These are phyloP conservation scores for Mimosa bimucronata DNA, from an alignment of 306 rosid genomes.

Conservation along the genomic window DNA sequence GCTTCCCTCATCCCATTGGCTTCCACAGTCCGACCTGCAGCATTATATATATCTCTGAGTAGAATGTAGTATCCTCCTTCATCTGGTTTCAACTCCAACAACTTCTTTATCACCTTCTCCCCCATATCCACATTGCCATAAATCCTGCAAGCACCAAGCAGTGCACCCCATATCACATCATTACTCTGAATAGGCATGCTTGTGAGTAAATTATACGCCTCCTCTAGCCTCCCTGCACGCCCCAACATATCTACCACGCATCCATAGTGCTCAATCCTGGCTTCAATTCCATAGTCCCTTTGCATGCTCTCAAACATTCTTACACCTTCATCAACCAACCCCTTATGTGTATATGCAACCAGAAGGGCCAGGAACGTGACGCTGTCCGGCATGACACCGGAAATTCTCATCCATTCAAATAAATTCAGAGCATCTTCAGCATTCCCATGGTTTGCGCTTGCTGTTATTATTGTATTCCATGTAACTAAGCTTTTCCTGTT, in stretches of 20 bases:
- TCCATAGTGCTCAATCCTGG: conserved; percentile 65
- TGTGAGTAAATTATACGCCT: conserved; percentile 53
- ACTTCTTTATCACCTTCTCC: conserved; percentile 49
- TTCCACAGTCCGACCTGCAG: conserved; percentile 54
- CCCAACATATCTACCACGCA: conserved; percentile 68
- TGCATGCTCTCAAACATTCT: conserved; percentile 57
- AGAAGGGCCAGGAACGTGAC: conserved; percentile 55
- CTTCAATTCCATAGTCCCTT: conserved; percentile 47
- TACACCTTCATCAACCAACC: conserved; percentile 57
- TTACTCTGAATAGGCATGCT: conserved; percentile 52
- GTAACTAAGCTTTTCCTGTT: conserved; percentile 56
- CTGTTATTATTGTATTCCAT: conserved; percentile 63
- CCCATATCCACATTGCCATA: conserved; percentile 59
- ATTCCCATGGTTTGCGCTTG: conserved; percentile 59
- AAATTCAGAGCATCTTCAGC: conserved; percentile 50
- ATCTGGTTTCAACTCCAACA: conserved; percentile 62
- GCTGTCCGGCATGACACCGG: conserved; percentile 52
- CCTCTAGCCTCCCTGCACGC: conserved; percentile 64
- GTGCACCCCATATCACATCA: conserved; percentile 58
- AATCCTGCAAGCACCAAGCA: conserved; percentile 63
- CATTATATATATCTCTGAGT: conserved; percentile 57
- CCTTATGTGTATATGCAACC: conserved; percentile 62
- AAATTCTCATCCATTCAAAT: conserved; percentile 47
- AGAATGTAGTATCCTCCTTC: conserved; percentile 65
- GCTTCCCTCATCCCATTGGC: conserved; percentile 55